Evolutionary conservation across 176 grass and related monocot genomes (phyloP).

Genomic region (bread wheat (Triticum aestivum)): DNA sequence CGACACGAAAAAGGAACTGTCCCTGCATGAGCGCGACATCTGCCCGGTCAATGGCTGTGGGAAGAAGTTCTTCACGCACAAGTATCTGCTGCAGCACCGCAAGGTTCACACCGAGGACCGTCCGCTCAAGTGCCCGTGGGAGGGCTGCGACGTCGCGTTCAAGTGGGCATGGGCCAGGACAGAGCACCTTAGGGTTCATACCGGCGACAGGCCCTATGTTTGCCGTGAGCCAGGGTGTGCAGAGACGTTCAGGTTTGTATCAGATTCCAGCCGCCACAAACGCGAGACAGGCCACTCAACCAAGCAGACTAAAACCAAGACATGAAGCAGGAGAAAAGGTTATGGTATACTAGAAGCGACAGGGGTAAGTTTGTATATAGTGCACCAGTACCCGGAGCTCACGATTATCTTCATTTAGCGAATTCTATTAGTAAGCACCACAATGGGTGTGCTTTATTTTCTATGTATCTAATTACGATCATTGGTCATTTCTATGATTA

Average conservation of each 20-base stretch:
- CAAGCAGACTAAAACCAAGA: slow-evolving; percentile 47
- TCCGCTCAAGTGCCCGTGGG: slow-evolving; percentile 77
- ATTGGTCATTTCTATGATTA: neutral
- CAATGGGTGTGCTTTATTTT: neutral
- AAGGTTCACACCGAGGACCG: slow-evolving; percentile 85
- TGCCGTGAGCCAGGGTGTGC: slow-evolving; percentile 69
- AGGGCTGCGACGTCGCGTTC: slow-evolving; percentile 81
- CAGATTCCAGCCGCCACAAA: slow-evolving; percentile 91
- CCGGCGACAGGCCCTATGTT: slow-evolving; percentile 81
- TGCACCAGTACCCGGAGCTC: slow-evolving; percentile 24
- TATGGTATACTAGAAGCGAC: neutral
- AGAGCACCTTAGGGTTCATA: slow-evolving; percentile 90
- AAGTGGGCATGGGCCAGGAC: slow-evolving; percentile 98
- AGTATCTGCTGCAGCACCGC: slow-evolving; percentile 75
- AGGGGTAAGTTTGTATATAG: slow-evolving; percentile 32
- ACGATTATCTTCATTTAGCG: slow-evolving; percentile 2
- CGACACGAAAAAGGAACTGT: slow-evolving; percentile 55
- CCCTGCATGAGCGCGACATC: slow-evolving; percentile 64
- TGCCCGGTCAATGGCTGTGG: slow-evolving; percentile 64
- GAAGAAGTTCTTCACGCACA: slow-evolving; percentile 93
- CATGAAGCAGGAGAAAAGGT: slow-evolving; percentile 20
- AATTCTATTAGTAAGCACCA: slow-evolving; percentile 12
- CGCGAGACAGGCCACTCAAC: slow-evolving; percentile 74
- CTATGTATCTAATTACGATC: slow-evolving; percentile 2
- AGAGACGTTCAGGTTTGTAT: slow-evolving; percentile 93